phyloP scores from a whole-genome alignment of 257 asterid genomes.

The Nicotiana paniculata region DNA sequence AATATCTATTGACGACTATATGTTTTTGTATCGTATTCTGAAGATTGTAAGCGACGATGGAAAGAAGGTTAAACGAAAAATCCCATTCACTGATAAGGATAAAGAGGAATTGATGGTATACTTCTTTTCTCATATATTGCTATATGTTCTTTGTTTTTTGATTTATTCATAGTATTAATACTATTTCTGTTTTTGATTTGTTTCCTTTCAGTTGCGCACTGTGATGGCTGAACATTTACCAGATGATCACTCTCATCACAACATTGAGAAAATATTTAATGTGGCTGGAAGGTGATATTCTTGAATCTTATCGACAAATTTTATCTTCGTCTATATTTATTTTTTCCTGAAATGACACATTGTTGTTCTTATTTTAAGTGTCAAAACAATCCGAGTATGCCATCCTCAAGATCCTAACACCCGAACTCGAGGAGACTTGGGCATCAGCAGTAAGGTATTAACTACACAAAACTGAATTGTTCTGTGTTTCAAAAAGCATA shows the following conservation, averaged over 20 bases:
- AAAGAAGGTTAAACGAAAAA: constrained; percentile 74
- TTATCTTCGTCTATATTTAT: not conserved
- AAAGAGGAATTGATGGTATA: constrained; percentile 86
- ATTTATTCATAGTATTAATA: not conserved
- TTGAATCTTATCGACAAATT: not conserved
- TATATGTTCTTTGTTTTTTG: not conserved
- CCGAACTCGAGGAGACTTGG: constrained; percentile 58
- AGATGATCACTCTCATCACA: constrained; percentile 95
- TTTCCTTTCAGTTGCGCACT: constrained; percentile 50
- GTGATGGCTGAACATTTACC: constrained; percentile 94
- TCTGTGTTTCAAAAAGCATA: not conserved
- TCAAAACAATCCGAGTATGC: constrained; percentile 79
- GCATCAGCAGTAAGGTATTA: constrained; percentile 71
- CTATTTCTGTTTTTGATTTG: not conserved
- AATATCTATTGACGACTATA: not conserved
- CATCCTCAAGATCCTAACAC: constrained; percentile 87
- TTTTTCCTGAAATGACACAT: not conserved
- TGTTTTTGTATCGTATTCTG: not conserved
- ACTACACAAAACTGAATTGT: not conserved
- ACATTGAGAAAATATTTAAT: constrained; percentile 79
- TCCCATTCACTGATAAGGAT: constrained; percentile 68
- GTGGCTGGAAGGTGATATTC: constrained; percentile 71
- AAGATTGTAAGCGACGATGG: constrained; percentile 80
- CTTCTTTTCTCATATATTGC: not conserved
- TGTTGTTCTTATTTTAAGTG: constrained; percentile 26